phyloP scores from a whole-genome alignment of 805 yeast genomes.

The Kregervanrija fluxuum region DNA sequence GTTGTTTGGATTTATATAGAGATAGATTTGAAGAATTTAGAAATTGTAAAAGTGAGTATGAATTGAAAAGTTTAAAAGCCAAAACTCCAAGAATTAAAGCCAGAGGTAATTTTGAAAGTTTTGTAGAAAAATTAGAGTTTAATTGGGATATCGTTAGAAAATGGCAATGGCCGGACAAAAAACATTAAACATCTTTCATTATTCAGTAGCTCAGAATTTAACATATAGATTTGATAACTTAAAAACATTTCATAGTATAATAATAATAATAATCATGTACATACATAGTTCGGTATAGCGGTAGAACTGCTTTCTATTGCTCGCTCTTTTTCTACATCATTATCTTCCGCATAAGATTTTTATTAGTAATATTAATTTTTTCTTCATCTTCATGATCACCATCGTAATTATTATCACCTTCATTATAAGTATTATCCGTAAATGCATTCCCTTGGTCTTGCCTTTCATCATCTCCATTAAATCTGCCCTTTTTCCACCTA shows the following conservation, averaged over 20 bases:
- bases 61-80: slow-evolving; percentile 14
- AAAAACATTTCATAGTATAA: no score
- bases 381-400: not conserved
- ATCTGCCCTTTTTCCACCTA: slow-evolving; percentile 9
- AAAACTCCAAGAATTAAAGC: slow-evolving; percentile 4
- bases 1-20: slow-evolving; percentile 16
- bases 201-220: no score
- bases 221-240: no score
- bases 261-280: no score
- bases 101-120: slow-evolving; percentile 17
- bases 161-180: slow-evolving; percentile 26
- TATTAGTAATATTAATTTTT: not conserved
- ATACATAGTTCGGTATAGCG: no score
- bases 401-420: not conserved
- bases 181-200: not conserved
- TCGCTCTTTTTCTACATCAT: no score
- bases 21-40: slow-evolving; percentile 9
- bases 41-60: slow-evolving; percentile 18
- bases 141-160: slow-evolving; percentile 26
- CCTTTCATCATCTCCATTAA: slow-evolving; percentile 3
- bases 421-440: not conserved
- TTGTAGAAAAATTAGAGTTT: slow-evolving; percentile 16
- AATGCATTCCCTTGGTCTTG: not conserved
- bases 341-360: not conserved
- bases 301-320: no score